phyloP scores from a whole-genome alignment of 2,329 filamentous ascomycete genomes.

The Cercospora sp. region DNA sequence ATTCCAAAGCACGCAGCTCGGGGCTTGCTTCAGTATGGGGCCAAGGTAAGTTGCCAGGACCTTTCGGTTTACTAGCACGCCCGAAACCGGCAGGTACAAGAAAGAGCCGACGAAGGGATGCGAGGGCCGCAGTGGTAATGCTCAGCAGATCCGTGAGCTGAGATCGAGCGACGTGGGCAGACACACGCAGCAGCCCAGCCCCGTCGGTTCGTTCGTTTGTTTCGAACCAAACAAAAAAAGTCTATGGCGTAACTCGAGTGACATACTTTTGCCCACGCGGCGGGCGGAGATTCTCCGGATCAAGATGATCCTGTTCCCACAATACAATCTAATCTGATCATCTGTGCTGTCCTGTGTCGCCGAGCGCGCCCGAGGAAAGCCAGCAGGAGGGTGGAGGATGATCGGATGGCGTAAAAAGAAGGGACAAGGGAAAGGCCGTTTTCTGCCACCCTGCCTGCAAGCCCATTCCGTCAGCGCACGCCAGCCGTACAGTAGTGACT shows the following conservation, averaged over 20 bases:
- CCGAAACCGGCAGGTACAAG: conserved; percentile 11
- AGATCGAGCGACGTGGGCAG: neutral
- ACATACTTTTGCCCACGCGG: neutral
- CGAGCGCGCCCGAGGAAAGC: neutral
- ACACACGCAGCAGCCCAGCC: neutral
- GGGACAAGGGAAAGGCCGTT: neutral
- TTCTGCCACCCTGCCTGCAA: neutral
- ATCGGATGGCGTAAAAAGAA: neutral
- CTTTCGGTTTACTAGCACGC: neutral
- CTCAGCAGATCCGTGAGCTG: neutral
- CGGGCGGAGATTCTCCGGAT: conserved; percentile 4
- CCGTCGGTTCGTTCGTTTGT: neutral
- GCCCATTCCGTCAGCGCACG: neutral
- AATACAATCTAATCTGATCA: conserved; percentile 19
- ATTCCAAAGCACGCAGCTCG: neutral
- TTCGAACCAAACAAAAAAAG: conserved; percentile 7
- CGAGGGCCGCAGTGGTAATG: neutral
- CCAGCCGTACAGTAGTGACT: neutral
- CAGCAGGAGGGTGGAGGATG: neutral
- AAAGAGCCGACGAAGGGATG: neutral
- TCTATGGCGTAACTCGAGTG: conserved; percentile 19
- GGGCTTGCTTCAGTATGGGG: neutral
- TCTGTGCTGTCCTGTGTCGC: neutral
- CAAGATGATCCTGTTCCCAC: neutral
- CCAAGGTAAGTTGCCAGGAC: conserved; percentile 7